Base-by-base conservation (phyloP, 2,329 filamentous ascomycete genomes). In the Furcasterigmium sp. region DNA sequence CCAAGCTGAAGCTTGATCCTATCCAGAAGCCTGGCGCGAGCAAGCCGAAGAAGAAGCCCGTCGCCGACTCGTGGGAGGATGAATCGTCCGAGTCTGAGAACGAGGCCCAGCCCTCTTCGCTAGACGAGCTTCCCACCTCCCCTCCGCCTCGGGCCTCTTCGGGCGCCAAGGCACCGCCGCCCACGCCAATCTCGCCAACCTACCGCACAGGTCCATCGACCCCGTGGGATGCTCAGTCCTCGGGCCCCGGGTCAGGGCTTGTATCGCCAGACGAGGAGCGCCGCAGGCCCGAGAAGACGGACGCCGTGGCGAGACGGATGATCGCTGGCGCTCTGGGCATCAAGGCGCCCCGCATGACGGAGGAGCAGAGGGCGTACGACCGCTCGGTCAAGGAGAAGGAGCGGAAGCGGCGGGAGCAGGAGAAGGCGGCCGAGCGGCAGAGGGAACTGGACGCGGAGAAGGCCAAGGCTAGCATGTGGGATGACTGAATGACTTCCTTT, bases 321-420 rank as follows among this genome's bases (percentile, higher is more conserved):
- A 97, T 98, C 60, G 90, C 89, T 1, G 87, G 86, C 4, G 90
- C 87, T 1, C 68, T 97, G 51, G 93, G 93, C 1, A 78, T 96
- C 43, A 81, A 83, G 56, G 81, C 84, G 26, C 88, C 89, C 25
- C 85, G 80, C 68, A 78, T 84, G 62, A 96, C 89, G 2, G 89
- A 94, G 49, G 91, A 96, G 67, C 87, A 95, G 72, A 78, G 76
- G 54, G 87, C 88, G 42, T 97, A 93, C 61, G 91, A 97, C 56
- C 80, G 76, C 52, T 84, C 87, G 1, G 72, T 93, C 47, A 81
- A 84, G 55, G 87, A 95, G 65, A 87, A 91, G 67, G 91, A 95
- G 72, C 82, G 81, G 56, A 90, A 82, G 70, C 78, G 79, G 53
- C 71, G 82, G 46, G 86, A 91, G 45, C 77, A 80, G 54, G 87